A percentile compares a stretch with the other conserved stretches of the same genome.
Evolutionary conservation across 768 basidiomycete species (phyloP).

Genomic region (Boletellus ananiceps): DNA sequence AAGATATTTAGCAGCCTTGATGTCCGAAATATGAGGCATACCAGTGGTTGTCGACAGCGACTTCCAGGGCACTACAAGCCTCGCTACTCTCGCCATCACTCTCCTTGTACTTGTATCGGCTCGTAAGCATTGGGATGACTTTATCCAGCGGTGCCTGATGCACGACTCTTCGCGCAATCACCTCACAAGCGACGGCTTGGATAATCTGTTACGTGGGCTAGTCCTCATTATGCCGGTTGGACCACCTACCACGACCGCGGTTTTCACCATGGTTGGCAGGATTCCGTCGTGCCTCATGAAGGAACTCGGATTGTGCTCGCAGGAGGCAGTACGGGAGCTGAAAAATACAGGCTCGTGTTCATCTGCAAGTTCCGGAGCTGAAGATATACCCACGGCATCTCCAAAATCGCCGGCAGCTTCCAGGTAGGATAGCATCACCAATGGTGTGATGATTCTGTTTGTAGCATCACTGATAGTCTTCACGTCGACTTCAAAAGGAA

Average conservation of each 20-base stretch:
- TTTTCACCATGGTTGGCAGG: constrained; percentile 89
- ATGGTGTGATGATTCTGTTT: constrained; percentile 77
- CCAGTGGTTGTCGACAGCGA: constrained; percentile 93
- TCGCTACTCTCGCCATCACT: constrained; percentile 74
- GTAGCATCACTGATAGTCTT: constrained; percentile 67
- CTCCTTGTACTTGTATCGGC: constrained; percentile 67
- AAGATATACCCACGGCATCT: constrained; percentile 58
- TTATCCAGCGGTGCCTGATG: constrained; percentile 63
- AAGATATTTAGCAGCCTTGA: constrained; percentile 1
- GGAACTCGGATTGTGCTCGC: constrained; percentile 72
- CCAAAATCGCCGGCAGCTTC: constrained; percentile 84
- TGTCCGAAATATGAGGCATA: constrained; percentile 26
- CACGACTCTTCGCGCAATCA: constrained; percentile 74
- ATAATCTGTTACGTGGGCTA: background rate
- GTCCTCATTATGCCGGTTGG: background rate
- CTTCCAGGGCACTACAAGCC: constrained; percentile 73
- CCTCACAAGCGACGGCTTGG: constrained; percentile 77
- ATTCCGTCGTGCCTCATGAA: constrained; percentile 76
- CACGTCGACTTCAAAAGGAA: constrained; percentile 77
- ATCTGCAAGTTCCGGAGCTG: background rate
- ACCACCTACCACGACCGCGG: constrained; percentile 58
- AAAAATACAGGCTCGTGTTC: background rate
- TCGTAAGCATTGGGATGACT: constrained; percentile 69
- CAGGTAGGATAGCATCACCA: constrained; percentile 70
- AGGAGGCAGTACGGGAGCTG: constrained; percentile 82